phyloP scores from a whole-genome alignment of 2,329 filamentous ascomycete genomes.

The Fusarium sp. region DNA sequence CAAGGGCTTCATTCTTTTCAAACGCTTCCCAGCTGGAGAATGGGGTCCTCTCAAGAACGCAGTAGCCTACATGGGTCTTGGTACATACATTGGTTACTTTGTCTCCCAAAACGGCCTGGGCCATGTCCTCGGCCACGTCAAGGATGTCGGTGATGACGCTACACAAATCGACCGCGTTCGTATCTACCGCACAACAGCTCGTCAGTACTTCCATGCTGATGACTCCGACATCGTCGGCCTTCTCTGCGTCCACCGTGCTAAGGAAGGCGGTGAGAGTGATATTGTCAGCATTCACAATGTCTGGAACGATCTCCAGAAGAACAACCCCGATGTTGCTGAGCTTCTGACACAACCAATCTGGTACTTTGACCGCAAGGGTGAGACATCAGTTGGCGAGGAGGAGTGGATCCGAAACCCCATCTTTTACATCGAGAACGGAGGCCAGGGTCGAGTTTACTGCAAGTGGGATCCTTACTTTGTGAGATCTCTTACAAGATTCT shows the following conservation, averaged over 20 bases:
- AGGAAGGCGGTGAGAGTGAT: constrained; percentile 85
- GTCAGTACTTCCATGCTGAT: constrained; percentile 69
- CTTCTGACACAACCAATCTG: constrained; percentile 80
- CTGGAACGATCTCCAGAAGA: constrained; percentile 79
- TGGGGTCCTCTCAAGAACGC: constrained; percentile 86
- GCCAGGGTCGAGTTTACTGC: constrained; percentile 62
- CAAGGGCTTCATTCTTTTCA: constrained; percentile 91
- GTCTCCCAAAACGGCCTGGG: constrained; percentile 86
- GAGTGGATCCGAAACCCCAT: constrained; percentile 77
- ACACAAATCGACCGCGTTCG: constrained; percentile 85
- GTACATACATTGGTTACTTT: constrained; percentile 87
- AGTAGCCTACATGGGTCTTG: constrained; percentile 89
- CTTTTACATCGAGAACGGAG: constrained; percentile 78
- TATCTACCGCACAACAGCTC: constrained; percentile 87
- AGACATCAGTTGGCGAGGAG: constrained; percentile 77
- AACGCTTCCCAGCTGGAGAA: constrained; percentile 77
- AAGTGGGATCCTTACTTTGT: constrained; percentile 95
- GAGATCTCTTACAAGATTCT: constrained; percentile 78
- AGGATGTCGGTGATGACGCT: constrained; percentile 85
- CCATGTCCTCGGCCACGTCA: constrained; percentile 88
- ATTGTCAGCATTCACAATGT: constrained; percentile 81
- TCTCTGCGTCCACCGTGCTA: constrained; percentile 79
- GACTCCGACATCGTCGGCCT: constrained; percentile 85
- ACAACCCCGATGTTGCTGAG: constrained; percentile 81
- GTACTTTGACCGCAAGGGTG: constrained; percentile 94